These are phyloP conservation scores for Ogataea polymorpha DNA, from an alignment of 805 yeast species.

Conservation along the genomic window DNA sequence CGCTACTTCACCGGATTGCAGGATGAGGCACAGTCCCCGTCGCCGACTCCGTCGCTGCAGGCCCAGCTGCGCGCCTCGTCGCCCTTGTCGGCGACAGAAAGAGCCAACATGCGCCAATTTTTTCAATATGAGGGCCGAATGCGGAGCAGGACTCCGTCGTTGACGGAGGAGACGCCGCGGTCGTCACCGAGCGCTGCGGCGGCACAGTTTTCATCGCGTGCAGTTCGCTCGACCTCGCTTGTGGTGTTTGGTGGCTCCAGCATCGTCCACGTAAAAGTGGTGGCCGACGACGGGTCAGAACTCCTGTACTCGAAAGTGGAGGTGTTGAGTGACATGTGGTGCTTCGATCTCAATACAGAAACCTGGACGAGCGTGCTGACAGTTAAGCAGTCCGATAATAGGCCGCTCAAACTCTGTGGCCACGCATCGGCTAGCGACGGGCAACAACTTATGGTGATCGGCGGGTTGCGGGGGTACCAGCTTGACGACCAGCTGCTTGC, in stretches of 20 bases:
- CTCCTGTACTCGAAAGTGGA: slow-evolving; percentile 21
- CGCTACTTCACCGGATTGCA: background rate
- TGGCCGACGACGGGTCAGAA: slow-evolving; percentile 17
- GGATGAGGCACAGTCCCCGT: background rate
- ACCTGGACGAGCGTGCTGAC: slow-evolving; percentile 36
- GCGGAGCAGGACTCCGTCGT: background rate
- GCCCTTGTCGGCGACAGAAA: slow-evolving; percentile 1
- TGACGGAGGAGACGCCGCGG: slow-evolving; percentile 6
- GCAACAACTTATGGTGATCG: slow-evolving; percentile 22
- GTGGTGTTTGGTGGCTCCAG: slow-evolving; percentile 35
- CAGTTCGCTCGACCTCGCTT: slow-evolving; percentile 21
- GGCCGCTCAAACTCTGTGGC: slow-evolving; percentile 25
- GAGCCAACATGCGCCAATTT: background rate
- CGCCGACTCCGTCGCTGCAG: background rate
- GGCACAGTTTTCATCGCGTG: slow-evolving; percentile 1
- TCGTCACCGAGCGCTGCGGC: slow-evolving; percentile 15
- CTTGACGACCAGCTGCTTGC: slow-evolving; percentile 1
- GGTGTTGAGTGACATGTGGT: slow-evolving; percentile 49
- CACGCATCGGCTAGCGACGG: slow-evolving; percentile 22
- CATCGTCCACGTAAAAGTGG: slow-evolving; percentile 22
- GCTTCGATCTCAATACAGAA: slow-evolving; percentile 43
- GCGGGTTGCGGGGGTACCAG: slow-evolving; percentile 24
- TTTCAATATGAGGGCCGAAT: background rate
- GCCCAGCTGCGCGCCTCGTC: background rate
- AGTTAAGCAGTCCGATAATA: slow-evolving; percentile 6